These are phyloP conservation scores for Ophiosphaerella herpotricha DNA, from an alignment of 2,329 filamentous ascomycete species.

Conservation along the genomic window DNA sequence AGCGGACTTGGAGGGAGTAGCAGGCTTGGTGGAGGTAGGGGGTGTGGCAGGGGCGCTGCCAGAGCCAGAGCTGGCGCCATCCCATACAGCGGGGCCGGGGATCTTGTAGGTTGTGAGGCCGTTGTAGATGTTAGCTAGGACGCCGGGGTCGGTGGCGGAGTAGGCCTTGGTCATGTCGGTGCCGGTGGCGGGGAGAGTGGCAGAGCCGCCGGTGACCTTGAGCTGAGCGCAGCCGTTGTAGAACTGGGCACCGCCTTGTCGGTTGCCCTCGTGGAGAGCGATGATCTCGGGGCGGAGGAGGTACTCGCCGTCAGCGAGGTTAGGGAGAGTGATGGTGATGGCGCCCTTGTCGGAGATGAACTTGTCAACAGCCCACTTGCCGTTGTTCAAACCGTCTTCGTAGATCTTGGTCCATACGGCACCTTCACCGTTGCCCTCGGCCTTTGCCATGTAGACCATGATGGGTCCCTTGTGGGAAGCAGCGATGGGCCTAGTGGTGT, in stretches of 20 bases:
- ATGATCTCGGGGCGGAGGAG: slow-evolving; percentile 51
- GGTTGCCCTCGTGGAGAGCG: slow-evolving; percentile 47
- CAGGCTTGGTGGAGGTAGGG: slow-evolving; percentile 5
- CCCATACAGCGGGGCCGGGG: slow-evolving; percentile 47
- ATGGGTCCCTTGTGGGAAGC: slow-evolving; percentile 57
- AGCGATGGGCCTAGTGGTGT: slow-evolving; percentile 1
- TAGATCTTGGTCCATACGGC: slow-evolving; percentile 56
- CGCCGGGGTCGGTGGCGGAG: slow-evolving; percentile 45
- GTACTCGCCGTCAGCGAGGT: slow-evolving; percentile 46
- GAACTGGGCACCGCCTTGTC: slow-evolving; percentile 46
- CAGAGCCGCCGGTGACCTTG: slow-evolving; percentile 40
- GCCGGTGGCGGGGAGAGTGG: slow-evolving; percentile 35
- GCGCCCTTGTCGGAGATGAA: slow-evolving; percentile 48
- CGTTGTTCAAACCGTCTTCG: slow-evolving; percentile 42
- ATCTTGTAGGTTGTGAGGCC: slow-evolving; percentile 42
- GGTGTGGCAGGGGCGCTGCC: slow-evolving; percentile 14
- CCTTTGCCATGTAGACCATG: slow-evolving; percentile 57
- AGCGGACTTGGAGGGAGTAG: slow-evolving; percentile 5
- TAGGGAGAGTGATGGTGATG: slow-evolving; percentile 46
- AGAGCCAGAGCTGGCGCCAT: slow-evolving; percentile 23
- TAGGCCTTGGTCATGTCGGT: slow-evolving; percentile 55
- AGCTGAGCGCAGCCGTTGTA: slow-evolving; percentile 52
- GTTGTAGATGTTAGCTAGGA: slow-evolving; percentile 49
- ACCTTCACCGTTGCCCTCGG: slow-evolving; percentile 50
- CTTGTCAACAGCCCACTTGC: slow-evolving; percentile 47